Evolutionary conservation across 768 basidiomycete genomes (phyloP).

Genomic region (Boletus fagicola): DNA sequence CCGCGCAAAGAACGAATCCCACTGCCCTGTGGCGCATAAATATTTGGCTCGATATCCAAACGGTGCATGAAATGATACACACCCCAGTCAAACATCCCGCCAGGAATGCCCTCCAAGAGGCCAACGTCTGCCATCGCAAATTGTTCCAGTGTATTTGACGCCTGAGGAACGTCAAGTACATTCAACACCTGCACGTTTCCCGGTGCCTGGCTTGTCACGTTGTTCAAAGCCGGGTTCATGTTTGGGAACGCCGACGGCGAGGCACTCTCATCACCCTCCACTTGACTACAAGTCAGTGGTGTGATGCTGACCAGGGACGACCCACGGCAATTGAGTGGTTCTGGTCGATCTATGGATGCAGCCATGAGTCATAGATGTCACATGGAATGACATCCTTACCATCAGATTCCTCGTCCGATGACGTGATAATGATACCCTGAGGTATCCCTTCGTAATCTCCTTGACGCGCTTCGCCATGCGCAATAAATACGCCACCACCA

Average conservation of each 20-base stretch:
- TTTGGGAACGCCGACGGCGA: constrained; percentile 41
- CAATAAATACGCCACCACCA: constrained; percentile 86
- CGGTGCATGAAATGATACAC: constrained; percentile 32
- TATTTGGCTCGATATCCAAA: neutral
- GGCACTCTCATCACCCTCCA: constrained; percentile 30
- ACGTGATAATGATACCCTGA: constrained; percentile 52
- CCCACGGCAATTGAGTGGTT: constrained; percentile 16
- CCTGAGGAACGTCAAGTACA: constrained; percentile 60
- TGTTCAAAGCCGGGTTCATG: constrained; percentile 77
- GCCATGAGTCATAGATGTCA: constrained; percentile 5
- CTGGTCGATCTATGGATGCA: constrained; percentile 14
- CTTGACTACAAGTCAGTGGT: constrained; percentile 38
- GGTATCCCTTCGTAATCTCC: constrained; percentile 54
- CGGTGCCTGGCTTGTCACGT: constrained; percentile 32
- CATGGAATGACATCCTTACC: constrained; percentile 41
- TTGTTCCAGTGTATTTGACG: constrained; percentile 55
- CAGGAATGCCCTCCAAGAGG: constrained; percentile 76
- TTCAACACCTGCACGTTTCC: constrained; percentile 77
- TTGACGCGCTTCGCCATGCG: constrained; percentile 45
- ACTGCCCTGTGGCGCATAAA: constrained; percentile 54
- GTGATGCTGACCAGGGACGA: constrained; percentile 58
- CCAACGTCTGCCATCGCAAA: constrained; percentile 65
- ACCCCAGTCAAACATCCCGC: constrained; percentile 89
- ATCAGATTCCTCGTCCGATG: constrained; percentile 47
- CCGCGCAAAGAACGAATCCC: constrained; percentile 78